A percentile compares a stretch with the other conserved stretches of the same genome.
Conservation (phyloP, 2,329 filamentous ascomycete genomes). For the Alternaria burnsii region DNA sequence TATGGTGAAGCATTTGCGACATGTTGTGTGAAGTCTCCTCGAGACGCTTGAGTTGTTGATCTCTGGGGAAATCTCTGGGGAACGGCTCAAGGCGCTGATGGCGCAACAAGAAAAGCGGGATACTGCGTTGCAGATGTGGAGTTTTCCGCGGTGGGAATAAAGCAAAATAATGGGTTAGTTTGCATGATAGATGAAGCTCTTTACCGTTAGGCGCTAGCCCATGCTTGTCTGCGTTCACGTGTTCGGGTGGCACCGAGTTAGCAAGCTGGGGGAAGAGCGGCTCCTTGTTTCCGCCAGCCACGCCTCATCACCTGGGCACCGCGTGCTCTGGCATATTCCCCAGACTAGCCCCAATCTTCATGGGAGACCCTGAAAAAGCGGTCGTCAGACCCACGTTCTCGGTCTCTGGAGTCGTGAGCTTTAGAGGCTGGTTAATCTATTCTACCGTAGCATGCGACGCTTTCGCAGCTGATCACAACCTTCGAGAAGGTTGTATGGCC, state of each 20-base stretch:
- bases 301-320: conserved; percentile 13
- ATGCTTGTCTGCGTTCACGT: conserved; percentile 8
- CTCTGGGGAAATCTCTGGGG: conserved; percentile 10
- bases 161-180: not conserved
- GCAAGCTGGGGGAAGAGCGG: conserved; percentile 5
- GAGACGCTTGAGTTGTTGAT: conserved; percentile 7
- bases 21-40: conserved; percentile 1
- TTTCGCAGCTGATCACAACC: conserved; percentile 12
- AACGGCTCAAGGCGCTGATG: conserved; percentile 14
- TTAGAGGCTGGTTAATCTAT: conserved; percentile 28
- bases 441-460: conserved; percentile 23
- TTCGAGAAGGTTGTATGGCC: conserved; percentile 17
- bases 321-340: not conserved
- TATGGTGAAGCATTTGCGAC: not conserved
- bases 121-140: conserved; percentile 6
- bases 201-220: conserved; percentile 9
- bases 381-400: conserved; percentile 12
- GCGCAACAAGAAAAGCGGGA: conserved; percentile 10
- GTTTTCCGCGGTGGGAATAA: conserved; percentile 1
- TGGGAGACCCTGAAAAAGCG: conserved; percentile 6
- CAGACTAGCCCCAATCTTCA: conserved; percentile 3
- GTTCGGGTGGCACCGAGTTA: not conserved
- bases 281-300: conserved; percentile 16
- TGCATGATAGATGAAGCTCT: not conserved
- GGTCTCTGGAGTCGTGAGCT: conserved; percentile 18